Evolutionary conservation across 2,329 filamentous ascomycete genomes (phyloP).

Genomic region (Waltergamsia citrina): DNA sequence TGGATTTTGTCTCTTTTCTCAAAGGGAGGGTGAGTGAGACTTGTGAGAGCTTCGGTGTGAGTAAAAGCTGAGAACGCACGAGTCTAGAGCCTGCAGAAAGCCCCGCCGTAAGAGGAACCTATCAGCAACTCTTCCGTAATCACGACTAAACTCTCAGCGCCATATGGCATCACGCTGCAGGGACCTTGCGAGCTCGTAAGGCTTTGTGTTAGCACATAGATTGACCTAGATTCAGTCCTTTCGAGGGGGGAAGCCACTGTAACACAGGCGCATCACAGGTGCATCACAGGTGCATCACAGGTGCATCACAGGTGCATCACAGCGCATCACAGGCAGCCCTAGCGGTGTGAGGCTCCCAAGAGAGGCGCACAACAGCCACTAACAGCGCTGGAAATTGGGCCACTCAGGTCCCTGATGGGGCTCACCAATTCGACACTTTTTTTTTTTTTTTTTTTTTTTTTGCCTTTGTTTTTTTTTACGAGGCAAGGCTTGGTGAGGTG

Average conservation of each 20-base stretch:
- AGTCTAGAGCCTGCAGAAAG: no score
- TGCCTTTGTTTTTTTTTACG: background rate
- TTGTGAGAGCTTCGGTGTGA: no score
- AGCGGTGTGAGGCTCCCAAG: background rate
- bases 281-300: background rate
- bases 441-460: background rate
- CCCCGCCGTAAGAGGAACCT: no score
- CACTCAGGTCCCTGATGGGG: background rate
- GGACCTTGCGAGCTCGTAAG: background rate
- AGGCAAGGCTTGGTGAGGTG: background rate
- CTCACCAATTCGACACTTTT: background rate
- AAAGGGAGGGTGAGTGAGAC: no score
- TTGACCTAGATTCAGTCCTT: no score
- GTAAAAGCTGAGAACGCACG: no score
- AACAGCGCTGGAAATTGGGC: background rate
- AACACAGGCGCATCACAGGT: background rate
- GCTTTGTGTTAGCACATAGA: no score
- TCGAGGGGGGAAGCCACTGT: conserved; percentile 2
- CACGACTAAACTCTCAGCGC: no score
- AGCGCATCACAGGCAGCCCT: no score
- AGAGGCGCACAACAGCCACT: no score
- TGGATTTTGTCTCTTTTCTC: no score
- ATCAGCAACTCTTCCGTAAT: background rate
- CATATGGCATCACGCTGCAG: conserved; percentile 1
- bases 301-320: no score